A percentile compares a stretch with the other conserved stretches of the same genome.
Conservation (phyloP, 768 basidiomycete genomes). For the Kwoniella dejecticola region DNA sequence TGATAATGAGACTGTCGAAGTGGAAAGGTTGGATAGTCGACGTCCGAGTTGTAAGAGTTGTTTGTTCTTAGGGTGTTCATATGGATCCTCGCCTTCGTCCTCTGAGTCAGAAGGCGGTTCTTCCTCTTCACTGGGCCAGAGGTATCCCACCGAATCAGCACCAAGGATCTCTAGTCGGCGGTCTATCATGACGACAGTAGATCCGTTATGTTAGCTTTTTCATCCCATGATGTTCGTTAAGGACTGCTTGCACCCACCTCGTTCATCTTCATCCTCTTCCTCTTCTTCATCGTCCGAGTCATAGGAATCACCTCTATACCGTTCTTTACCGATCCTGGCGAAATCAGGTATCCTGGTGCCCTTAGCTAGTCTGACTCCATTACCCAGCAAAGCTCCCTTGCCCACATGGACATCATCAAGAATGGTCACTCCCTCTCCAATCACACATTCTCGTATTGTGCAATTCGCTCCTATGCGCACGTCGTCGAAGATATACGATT, state of each 20-base stretch:
- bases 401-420: slow-evolving; percentile 69
- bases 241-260: slow-evolving; percentile 12
- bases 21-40: slow-evolving; percentile 38
- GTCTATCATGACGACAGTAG: too few species aligned
- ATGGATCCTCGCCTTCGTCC: slow-evolving; percentile 60
- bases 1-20: slow-evolving; percentile 39
- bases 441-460: slow-evolving; percentile 73
- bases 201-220: too few species aligned
- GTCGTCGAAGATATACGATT: slow-evolving; percentile 83
- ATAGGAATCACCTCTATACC: slow-evolving; percentile 49
- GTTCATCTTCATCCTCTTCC: slow-evolving; percentile 16
- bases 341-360: slow-evolving; percentile 68
- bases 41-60: slow-evolving; percentile 52
- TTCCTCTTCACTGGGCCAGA: slow-evolving; percentile 67
- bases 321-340: slow-evolving; percentile 67
- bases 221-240: background rate
- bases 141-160: slow-evolving; percentile 70
- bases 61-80: slow-evolving; percentile 54
- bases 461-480: slow-evolving; percentile 59
- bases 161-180: slow-evolving; percentile 60
- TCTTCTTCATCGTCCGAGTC: slow-evolving; percentile 33
- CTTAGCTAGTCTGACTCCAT: slow-evolving; percentile 78
- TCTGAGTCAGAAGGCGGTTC: slow-evolving; percentile 47
- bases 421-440: slow-evolving; percentile 76
- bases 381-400: slow-evolving; percentile 76